Evolutionary conservation across 1,284 basidiomycete genomes (phyloP).

Genomic region (Amylostereum chailletii): DNA sequence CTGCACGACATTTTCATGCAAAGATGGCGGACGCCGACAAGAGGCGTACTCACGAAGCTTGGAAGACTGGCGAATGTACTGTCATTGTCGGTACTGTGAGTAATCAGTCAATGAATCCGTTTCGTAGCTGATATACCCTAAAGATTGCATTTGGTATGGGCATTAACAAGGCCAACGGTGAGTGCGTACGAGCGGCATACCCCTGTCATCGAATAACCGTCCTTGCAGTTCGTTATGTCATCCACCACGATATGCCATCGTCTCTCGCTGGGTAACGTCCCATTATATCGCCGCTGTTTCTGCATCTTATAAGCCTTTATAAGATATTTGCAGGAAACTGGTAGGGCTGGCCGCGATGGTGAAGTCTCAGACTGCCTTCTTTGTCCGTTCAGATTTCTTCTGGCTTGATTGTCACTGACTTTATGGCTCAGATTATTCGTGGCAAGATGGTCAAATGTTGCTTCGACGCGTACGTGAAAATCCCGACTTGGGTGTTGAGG

Average conservation of each 20-base stretch:
- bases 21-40: slow-evolving; percentile 63
- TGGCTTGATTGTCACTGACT: neutral
- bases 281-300: slow-evolving; percentile 3
- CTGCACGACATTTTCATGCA: slow-evolving; percentile 84
- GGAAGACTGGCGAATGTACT: slow-evolving; percentile 67
- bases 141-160: slow-evolving; percentile 92
- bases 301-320: neutral
- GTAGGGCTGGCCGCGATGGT: slow-evolving; percentile 78
- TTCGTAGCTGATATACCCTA: slow-evolving; percentile 2
- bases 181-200: slow-evolving; percentile 8
- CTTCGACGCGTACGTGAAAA: slow-evolving; percentile 46
- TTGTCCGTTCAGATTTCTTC: slow-evolving; percentile 23
- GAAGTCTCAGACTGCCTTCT: slow-evolving; percentile 54
- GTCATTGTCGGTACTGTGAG: slow-evolving; percentile 88
- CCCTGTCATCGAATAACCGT: slow-evolving; percentile 3
- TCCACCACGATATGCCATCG: slow-evolving; percentile 66
- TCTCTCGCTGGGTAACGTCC: slow-evolving; percentile 52
- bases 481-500: slow-evolving; percentile 29
- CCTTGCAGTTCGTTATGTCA: slow-evolving; percentile 61
- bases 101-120: slow-evolving; percentile 1
- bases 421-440: slow-evolving; percentile 40
- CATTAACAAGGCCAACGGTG: slow-evolving; percentile 83
- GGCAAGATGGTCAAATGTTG: slow-evolving; percentile 39
- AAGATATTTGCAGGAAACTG: slow-evolving; percentile 80
- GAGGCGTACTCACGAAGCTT: slow-evolving; percentile 56